Percentiles rank a stretch among this genome's conserved stretches.
These are phyloP conservation scores for Wickerhamiella alocasiicola DNA, from an alignment of 805 yeast genomes.

Conservation along the genomic window DNA sequence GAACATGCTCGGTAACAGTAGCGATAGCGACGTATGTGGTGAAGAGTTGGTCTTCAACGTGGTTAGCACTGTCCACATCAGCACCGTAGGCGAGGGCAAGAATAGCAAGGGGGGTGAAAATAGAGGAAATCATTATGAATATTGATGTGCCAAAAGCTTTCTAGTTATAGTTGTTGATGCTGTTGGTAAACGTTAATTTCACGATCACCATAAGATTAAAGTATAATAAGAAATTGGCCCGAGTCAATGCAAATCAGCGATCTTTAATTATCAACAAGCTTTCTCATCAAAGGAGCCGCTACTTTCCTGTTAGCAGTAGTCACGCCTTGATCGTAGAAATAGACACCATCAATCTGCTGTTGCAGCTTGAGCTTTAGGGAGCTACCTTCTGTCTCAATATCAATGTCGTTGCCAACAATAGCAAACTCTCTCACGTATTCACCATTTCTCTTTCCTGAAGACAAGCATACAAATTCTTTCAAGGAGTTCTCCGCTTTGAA, in stretches of 20 bases:
- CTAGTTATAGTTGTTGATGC: background rate
- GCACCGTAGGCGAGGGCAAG: constrained; percentile 5
- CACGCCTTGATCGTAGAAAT: constrained; percentile 38
- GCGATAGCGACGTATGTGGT: constrained; percentile 6
- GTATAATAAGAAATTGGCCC: no score
- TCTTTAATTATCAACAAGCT: no score
- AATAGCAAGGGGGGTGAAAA: background rate
- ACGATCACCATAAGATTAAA: no score
- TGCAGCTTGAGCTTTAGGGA: constrained; percentile 13
- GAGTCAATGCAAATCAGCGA: no score
- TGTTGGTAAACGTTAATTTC: background rate
- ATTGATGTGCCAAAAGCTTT: no score
- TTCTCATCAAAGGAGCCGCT: constrained; percentile 52
- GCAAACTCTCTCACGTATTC: constrained; percentile 34
- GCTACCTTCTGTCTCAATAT: constrained; percentile 19
- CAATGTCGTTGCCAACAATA: constrained; percentile 22
- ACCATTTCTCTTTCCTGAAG: constrained; percentile 31
- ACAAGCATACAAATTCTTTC: constrained; percentile 38
- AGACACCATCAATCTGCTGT: constrained; percentile 13
- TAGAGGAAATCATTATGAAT: constrained; percentile 7
- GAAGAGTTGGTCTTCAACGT: constrained; percentile 5
- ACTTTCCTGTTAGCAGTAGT: constrained; percentile 67
- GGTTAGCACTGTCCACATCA: background rate
- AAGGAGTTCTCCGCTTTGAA: constrained; percentile 28
- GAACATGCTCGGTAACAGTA: constrained; percentile 7